A percentile compares a stretch with the other conserved stretches of the same genome.
These are phyloP conservation scores for Sordariomycetes sp. DNA, from an alignment of 2,329 filamentous ascomycete species.

Conservation along the genomic window DNA sequence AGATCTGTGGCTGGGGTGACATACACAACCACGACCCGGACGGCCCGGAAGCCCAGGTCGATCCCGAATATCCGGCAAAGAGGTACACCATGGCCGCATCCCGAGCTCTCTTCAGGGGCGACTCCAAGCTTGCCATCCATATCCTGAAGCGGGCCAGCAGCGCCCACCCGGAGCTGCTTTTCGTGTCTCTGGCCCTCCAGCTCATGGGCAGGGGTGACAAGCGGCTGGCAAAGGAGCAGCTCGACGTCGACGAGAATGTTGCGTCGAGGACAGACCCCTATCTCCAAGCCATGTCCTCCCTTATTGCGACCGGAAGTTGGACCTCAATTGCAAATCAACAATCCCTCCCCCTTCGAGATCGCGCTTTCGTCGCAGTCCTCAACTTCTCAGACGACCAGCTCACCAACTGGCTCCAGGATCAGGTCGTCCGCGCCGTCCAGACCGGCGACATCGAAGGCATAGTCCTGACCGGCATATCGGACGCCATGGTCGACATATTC, in stretches of 20 bases:
- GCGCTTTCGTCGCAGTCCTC: conserved; percentile 63
- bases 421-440: conserved; percentile 50
- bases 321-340: conserved; percentile 61
- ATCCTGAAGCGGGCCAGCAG: conserved; percentile 61
- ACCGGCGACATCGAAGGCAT: conserved; percentile 70
- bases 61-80: conserved; percentile 39
- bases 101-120: conserved; percentile 64
- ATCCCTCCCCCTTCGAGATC: conserved; percentile 65
- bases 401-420: conserved; percentile 57
- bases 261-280: conserved; percentile 66
- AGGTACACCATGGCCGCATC: conserved; percentile 67
- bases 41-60: conserved; percentile 30
- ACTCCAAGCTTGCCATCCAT: conserved; percentile 58
- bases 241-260: conserved; percentile 49
- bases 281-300: conserved; percentile 68
- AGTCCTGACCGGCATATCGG: conserved; percentile 68
- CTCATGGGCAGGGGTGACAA: conserved; percentile 45
- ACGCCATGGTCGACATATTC: conserved; percentile 64
- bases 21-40: conserved; percentile 32
- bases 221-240: conserved; percentile 33
- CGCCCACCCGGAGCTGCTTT: conserved; percentile 53
- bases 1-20: conserved; percentile 66
- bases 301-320: conserved; percentile 73
- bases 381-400: conserved; percentile 55
- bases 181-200: conserved; percentile 59